phyloP scores from a whole-genome alignment of 148 eudicot species.

The Fallopia convolvulus region DNA sequence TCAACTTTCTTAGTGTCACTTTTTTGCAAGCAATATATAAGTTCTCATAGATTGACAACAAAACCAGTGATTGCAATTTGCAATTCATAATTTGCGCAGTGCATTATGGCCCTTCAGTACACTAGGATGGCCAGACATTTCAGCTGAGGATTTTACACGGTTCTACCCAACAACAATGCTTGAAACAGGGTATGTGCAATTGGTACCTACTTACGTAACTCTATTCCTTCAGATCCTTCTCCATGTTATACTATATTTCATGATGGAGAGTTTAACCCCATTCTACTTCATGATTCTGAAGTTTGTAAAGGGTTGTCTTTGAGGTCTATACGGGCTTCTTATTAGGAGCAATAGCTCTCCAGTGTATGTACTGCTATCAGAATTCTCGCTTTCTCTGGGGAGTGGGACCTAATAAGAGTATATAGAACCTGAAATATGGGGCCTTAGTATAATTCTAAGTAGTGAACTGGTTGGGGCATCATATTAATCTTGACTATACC shows the following conservation, averaged over 20 bases:
- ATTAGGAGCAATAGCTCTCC: neutral
- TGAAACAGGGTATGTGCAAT: constrained; percentile 76
- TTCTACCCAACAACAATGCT: constrained; percentile 95
- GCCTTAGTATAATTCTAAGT: neutral
- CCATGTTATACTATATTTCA: neutral
- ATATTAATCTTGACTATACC: neutral
- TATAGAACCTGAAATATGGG: neutral
- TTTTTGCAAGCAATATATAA: neutral
- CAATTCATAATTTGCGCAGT: constrained; percentile 29
- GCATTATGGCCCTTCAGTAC: constrained; percentile 97
- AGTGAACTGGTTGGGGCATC: neutral
- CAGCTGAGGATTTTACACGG: constrained; percentile 66
- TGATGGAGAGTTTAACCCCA: neutral
- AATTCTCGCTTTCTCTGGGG: neutral
- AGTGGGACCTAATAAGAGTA: neutral
- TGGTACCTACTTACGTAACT: neutral
- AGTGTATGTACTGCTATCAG: neutral
- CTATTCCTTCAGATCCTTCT: neutral
- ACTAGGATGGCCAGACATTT: constrained; percentile 93
- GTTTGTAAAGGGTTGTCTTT: neutral
- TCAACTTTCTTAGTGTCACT: neutral
- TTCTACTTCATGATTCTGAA: neutral
- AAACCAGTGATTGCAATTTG: constrained; percentile 2
- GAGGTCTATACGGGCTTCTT: neutral
- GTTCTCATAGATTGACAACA: neutral